A percentile compares a stretch with the other conserved stretches of the same genome.
phyloP scores from a whole-genome alignment of 106 monocot genomes.

The Narthecium ossifragum region DNA sequence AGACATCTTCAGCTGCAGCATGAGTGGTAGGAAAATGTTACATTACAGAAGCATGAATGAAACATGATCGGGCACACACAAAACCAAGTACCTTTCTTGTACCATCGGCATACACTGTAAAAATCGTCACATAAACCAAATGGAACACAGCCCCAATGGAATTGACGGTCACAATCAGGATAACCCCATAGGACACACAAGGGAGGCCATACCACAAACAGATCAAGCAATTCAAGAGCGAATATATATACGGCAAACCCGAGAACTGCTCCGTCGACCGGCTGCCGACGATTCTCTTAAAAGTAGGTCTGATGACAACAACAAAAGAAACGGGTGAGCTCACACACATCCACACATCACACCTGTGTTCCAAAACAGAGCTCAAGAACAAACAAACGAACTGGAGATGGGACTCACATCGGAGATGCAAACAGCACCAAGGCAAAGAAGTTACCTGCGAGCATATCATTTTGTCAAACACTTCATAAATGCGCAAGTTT shows the following conservation, averaged over 20 bases:
- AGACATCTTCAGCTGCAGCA: constrained; percentile 77
- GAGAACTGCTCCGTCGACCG: constrained; percentile 90
- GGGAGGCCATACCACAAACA: constrained; percentile 93
- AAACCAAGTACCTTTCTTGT: constrained; percentile 57
- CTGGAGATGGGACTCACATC: constrained; percentile 42
- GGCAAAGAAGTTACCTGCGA: constrained; percentile 91
- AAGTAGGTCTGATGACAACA: constrained; percentile 53
- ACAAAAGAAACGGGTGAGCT: neutral
- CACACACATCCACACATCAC: neutral
- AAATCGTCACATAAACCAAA: constrained; percentile 52
- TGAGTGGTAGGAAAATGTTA: too few relatives aligned
- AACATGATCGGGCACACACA: too few relatives aligned
- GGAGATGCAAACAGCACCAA: constrained; percentile 86
- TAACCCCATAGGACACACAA: constrained; percentile 61
- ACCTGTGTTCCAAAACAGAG: neutral
- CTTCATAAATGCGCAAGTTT: too few relatives aligned
- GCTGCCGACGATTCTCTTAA: constrained; percentile 61
- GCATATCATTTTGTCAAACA: too few relatives aligned
- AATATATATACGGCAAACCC: constrained; percentile 69
- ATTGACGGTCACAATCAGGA: constrained; percentile 84
- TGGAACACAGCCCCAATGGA: constrained; percentile 83
- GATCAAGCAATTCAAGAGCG: constrained; percentile 74
- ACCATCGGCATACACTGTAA: constrained; percentile 53
- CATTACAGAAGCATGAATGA: too few relatives aligned
- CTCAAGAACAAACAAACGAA: neutral